Conservation (phyloP, 306 rosid genomes). For the Mimosa pudica region DNA sequence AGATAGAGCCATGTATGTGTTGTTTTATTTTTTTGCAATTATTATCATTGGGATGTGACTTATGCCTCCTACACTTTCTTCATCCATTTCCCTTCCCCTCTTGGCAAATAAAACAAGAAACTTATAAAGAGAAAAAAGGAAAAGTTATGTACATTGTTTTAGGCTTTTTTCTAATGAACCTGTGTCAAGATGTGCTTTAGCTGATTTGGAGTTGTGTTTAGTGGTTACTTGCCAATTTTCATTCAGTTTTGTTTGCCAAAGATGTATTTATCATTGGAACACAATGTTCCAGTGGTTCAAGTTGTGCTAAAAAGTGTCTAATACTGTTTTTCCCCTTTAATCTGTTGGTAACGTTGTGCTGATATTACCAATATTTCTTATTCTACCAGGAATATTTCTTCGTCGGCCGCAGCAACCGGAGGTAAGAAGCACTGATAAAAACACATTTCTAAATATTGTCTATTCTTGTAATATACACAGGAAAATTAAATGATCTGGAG, state of each 20-base stretch:
- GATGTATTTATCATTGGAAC: background rate
- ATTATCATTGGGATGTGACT: background rate
- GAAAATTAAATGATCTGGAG: constrained; percentile 48
- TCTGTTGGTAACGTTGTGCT: constrained; percentile 10
- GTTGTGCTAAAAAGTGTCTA: background rate
- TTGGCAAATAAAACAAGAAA: background rate
- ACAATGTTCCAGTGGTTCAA: background rate
- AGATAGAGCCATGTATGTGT: constrained; percentile 51
- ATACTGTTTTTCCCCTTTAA: background rate
- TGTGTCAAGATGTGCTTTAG: background rate
- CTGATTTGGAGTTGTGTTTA: constrained; percentile 7
- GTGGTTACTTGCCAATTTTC: background rate
- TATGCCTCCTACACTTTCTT: background rate
- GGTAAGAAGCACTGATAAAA: constrained; percentile 41
- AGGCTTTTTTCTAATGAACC: background rate
- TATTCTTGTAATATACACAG: constrained; percentile 34
- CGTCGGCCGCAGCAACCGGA: constrained; percentile 37
- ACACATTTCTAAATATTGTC: constrained; percentile 11
- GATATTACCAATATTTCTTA: constrained; percentile 23
- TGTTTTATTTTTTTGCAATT: constrained; percentile 25
- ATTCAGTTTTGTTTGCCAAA: background rate
- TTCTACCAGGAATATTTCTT: constrained; percentile 45
- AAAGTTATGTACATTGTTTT: background rate
- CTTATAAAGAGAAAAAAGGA: background rate
- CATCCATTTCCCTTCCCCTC: background rate